Evolutionary conservation across 495 filamentous ascomycete genomes (phyloP).

Genomic region (Tuber calosporum): DNA sequence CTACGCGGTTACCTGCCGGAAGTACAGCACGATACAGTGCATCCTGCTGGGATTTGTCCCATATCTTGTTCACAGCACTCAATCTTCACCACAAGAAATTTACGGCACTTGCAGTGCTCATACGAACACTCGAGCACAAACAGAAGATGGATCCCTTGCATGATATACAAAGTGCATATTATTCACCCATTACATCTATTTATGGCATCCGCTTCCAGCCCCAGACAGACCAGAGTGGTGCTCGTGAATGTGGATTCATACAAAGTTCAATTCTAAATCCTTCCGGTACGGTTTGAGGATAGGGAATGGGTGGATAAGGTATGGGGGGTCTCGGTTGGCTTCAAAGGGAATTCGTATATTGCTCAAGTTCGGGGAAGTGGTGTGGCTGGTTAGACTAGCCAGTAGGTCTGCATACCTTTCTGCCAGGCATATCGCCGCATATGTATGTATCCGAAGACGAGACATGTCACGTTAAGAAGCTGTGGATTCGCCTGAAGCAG

Average conservation of each 20-base stretch:
- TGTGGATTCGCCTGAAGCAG: not conserved
- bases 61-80: not conserved
- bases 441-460: not conserved
- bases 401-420: not conserved
- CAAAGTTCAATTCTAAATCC: slow-evolving; percentile 4
- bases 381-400: slow-evolving; percentile 1
- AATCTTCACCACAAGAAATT: not conserved
- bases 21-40: not conserved
- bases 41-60: not conserved
- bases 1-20: not conserved
- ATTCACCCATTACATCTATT: not conserved
- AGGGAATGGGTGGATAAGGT: not conserved
- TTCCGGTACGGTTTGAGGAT: not conserved
- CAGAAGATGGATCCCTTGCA: not conserved
- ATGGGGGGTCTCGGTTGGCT: not conserved
- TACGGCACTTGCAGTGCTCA: not conserved
- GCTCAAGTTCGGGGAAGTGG: not conserved
- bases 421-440: not conserved
- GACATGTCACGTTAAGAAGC: not conserved
- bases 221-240: not conserved
- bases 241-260: not conserved
- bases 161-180: not conserved
- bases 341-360: not conserved
- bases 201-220: not conserved
- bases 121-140: not conserved